Percentiles rank a stretch among this genome's conserved stretches.
Evolutionary conservation across 31 red algal genomes (phyloP).

Genomic region (Bonnemaisonia californica): DNA sequence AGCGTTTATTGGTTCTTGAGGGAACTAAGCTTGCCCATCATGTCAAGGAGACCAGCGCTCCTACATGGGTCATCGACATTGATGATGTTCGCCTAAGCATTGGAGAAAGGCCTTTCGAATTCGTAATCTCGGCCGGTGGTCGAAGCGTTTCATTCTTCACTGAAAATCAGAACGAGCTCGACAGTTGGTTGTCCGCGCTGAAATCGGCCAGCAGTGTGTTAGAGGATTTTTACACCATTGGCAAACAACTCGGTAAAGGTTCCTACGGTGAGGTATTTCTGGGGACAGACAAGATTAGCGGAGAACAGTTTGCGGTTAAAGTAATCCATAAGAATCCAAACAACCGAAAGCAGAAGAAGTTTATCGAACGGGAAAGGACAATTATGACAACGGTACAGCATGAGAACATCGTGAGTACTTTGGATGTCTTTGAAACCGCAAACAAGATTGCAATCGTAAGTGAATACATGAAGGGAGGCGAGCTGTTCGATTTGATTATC

Average conservation of each 20-base stretch:
- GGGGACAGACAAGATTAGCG: slow-evolving; percentile 48
- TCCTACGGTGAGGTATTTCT: slow-evolving; percentile 81
- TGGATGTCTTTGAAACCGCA: slow-evolving; percentile 73
- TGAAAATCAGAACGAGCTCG: slow-evolving; percentile 51
- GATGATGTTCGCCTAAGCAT: slow-evolving; percentile 62
- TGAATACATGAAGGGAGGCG: slow-evolving; percentile 80
- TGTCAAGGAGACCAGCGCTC: slow-evolving; percentile 59
- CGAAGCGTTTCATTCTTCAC: slow-evolving; percentile 84
- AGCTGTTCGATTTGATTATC: slow-evolving; percentile 80
- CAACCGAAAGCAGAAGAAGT: slow-evolving; percentile 75
- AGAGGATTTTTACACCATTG: slow-evolving; percentile 73
- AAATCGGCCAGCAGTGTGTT: slow-evolving; percentile 61
- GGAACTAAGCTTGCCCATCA: slow-evolving; percentile 70
- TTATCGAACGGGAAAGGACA: slow-evolving; percentile 76
- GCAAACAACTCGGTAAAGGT: slow-evolving; percentile 71
- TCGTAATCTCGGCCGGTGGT: slow-evolving; percentile 68
- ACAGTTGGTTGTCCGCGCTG: slow-evolving; percentile 69
- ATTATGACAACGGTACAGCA: slow-evolving; percentile 84
- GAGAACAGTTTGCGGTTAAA: slow-evolving; percentile 61
- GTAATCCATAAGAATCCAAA: slow-evolving; percentile 74
- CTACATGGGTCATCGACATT: slow-evolving; percentile 76
- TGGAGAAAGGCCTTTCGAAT: slow-evolving; percentile 69
- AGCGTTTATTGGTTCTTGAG: slow-evolving; percentile 69
- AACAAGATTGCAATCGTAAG: slow-evolving; percentile 71
- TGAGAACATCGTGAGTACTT: slow-evolving; percentile 70